Base-by-base conservation (phyloP, 345 rosid genomes). In the Pseudoturritis turrita region DNA sequence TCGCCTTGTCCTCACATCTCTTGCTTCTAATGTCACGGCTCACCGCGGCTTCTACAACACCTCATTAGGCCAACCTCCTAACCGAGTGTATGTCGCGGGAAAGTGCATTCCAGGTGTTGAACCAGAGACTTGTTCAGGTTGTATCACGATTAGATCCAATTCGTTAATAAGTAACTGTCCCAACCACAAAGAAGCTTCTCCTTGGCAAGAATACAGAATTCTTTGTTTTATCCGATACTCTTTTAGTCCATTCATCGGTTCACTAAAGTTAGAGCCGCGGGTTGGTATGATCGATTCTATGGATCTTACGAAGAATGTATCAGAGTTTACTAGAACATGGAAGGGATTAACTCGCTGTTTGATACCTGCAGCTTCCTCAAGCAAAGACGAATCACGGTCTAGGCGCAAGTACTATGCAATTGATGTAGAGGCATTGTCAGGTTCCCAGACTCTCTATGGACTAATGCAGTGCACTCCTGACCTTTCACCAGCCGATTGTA, bases 221-320 rank as follows among this genome's bases (percentile, higher is more conserved):
- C 2, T 61, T 70, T 86, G 84, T 62, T 26, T 65, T 62, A 0
- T 83, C 12, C 66, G 78, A 1, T 80, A 80, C 59, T 76, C 82
- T 0, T 44, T 26, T n/a, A 78, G 50, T 0, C 39, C 65, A 18
- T 60, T 60, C 7, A 2, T 40, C 13, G 33, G 65, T 11, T 19
- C 28, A 0, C 6, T 39, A 13, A 4, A 60, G 45, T 36, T 60
- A 25, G 46, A 60, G 35, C 65, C 65, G 6, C 17, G 2, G 49
- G 10, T 37, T 13, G n/a, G n/a, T n/a, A n/a, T n/a, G n/a, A n/a
- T n/a, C n/a, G n/a, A n/a, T n/a, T n/a, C n/a, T n/a, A n/a, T n/a
- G n/a, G n/a, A n/a, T n/a, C n/a, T n/a, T n/a, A n/a, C n/a, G n/a
- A n/a, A n/a, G n/a, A n/a, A n/a, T n/a, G n/a, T n/a, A n/a, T 11